Base-by-base conservation (phyloP, 2,329 filamentous ascomycete genomes). In the Byssoonygena ceratinophila region DNA sequence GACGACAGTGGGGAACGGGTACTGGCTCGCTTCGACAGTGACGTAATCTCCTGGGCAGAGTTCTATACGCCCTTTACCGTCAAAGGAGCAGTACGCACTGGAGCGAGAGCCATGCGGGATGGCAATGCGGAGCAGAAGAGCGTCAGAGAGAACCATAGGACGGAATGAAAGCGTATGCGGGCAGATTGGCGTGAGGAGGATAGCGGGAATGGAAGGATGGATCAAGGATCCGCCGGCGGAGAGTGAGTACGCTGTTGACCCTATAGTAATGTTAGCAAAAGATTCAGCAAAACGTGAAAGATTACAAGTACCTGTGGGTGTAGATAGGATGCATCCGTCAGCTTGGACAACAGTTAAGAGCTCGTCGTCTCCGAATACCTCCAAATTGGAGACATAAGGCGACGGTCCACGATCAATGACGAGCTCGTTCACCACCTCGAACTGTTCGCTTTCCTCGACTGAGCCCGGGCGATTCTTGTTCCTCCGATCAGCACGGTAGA, bases 361-460 rank as follows among this genome's bases (percentile, higher is more conserved):
- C 68, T 94, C 88, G 64, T 94, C 86, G 65, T 98, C 92, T 57
- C 90, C 92, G 67, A 94, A 97, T 9, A 98, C 77, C 72, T 98
- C 92, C 36, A 98, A 77, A 70, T 95, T 94, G 40, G 91, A 97
- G 54, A 98, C 91, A 66, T 97, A 98, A 18, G 91, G 90, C 14
- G 87, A 94, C 63, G 92, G 92, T 58, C 92, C 92, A 55, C 92
- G 87, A 71, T 98, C 92, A 62, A 98, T 97, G 68, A 98, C 91
- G 48, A 98, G 82, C 72, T 98, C 92, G 70, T 98, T 98, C 58
- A 98, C 81, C 18, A 98, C 91, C 72, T 98, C 92, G 58, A 96
- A 97, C 63, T 95, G 90, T 72, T 97, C 91, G 41, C 85, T 87
- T 68, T 96, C 90, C 60, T 92, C 84, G 59, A 84, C 78, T n/a